Percentiles rank a stretch among this genome's conserved stretches.
These are phyloP conservation scores for Polytrichum commune DNA, from an alignment of 225 moss, liverwort and hornwort genomes.

Conservation along the genomic window DNA sequence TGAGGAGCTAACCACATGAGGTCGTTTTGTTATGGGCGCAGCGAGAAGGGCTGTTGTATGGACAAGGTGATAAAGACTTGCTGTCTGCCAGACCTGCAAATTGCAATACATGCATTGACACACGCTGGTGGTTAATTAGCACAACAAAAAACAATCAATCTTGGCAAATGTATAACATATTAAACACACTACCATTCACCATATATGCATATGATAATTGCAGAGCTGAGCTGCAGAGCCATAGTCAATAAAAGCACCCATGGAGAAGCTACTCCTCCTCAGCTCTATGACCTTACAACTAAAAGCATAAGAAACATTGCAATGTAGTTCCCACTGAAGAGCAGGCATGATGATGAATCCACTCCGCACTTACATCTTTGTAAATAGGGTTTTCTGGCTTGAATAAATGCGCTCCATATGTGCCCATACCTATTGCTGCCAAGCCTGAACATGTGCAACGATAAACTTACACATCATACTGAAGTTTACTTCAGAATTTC, in stretches of 20 bases:
- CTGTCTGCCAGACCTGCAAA: constrained; percentile 77
- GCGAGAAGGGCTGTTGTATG: constrained; percentile 86
- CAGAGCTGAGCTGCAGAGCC: background rate
- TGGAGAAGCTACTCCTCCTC: background rate
- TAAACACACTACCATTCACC: background rate
- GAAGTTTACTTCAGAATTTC: background rate
- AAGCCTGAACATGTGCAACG: constrained; percentile 42
- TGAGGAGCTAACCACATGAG: constrained; percentile 54
- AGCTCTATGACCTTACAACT: too few species aligned
- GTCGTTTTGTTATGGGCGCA: constrained; percentile 77
- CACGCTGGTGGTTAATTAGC: too few species aligned
- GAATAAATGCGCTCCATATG: constrained; percentile 74
- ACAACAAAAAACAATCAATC: too few species aligned
- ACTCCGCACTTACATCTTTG: constrained; percentile 55
- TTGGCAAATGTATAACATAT: too few species aligned
- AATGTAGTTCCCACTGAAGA: too few species aligned
- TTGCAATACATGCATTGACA: background rate
- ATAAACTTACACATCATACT: background rate
- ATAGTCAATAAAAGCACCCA: background rate
- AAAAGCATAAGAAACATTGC: background rate
- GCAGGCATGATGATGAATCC: too few species aligned
- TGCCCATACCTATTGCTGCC: constrained; percentile 68
- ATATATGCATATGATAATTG: background rate
- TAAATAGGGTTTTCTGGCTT: constrained; percentile 55
- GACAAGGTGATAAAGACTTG: constrained; percentile 82